A percentile compares a stretch with the other conserved stretches of the same genome.
Evolutionary conservation across 257 asterid genomes (phyloP).

Genomic region (Ligustrum vulgare): DNA sequence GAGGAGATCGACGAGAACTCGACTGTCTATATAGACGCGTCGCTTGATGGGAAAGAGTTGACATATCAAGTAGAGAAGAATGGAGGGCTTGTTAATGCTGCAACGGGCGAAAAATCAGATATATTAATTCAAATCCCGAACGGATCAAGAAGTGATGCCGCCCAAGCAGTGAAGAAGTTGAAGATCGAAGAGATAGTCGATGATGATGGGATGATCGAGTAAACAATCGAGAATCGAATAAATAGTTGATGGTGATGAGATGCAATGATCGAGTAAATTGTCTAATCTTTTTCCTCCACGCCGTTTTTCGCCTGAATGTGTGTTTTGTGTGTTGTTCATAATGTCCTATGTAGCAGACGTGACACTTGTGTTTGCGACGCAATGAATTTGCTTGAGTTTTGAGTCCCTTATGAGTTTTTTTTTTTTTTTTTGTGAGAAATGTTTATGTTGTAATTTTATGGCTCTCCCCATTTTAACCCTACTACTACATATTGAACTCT

Average conservation of each 20-base stretch:
- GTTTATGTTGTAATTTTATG: too few relatives aligned
- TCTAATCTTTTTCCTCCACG: not conserved
- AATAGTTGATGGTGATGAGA: slow-evolving; percentile 60
- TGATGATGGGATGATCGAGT: slow-evolving; percentile 70
- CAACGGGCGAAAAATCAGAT: slow-evolving; percentile 73
- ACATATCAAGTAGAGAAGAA: slow-evolving; percentile 70
- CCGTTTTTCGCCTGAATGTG: not conserved
- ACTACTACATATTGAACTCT: too few relatives aligned
- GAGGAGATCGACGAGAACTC: slow-evolving; percentile 92
- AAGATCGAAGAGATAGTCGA: slow-evolving; percentile 71
- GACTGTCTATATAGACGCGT: slow-evolving; percentile 64
- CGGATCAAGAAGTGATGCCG: slow-evolving; percentile 45
- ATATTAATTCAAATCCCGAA: slow-evolving; percentile 65
- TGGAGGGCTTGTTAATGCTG: slow-evolving; percentile 78
- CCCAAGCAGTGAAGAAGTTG: slow-evolving; percentile 80
- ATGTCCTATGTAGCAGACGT: not conserved
- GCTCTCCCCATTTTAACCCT: too few relatives aligned
- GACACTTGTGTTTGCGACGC: too few relatives aligned
- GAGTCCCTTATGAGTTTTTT: too few relatives aligned
- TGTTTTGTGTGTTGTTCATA: too few relatives aligned
- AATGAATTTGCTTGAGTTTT: too few relatives aligned
- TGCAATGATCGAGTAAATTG: slow-evolving; percentile 34
- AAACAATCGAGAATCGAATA: slow-evolving; percentile 31
- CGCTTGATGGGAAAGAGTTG: slow-evolving; percentile 38
- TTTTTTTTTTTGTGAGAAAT: too few relatives aligned